phyloP scores from a whole-genome alignment of 2,329 filamentous ascomycete genomes.

The Talaromyces verruculosus region DNA sequence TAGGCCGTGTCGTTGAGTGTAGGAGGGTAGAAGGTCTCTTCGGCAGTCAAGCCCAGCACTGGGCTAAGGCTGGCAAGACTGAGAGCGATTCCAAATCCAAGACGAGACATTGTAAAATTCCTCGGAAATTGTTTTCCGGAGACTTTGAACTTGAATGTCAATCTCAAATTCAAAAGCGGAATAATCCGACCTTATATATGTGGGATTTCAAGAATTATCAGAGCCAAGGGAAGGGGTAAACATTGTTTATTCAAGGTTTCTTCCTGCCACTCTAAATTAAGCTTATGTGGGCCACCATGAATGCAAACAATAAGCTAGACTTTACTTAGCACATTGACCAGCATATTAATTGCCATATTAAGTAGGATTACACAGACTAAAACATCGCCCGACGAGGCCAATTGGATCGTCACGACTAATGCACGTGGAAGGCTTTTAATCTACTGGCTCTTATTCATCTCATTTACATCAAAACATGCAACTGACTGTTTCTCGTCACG shows the following conservation, averaged over 20 bases:
- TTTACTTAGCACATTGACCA: background rate
- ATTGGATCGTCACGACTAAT: conserved; percentile 7
- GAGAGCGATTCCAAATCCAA: conserved; percentile 13
- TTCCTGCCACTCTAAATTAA: background rate
- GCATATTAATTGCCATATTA: conserved; percentile 7
- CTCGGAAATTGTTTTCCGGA: background rate
- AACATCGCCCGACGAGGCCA: background rate
- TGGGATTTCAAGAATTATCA: background rate
- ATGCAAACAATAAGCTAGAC: background rate
- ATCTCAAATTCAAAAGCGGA: background rate
- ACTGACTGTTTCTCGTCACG: background rate
- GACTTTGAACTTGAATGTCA: background rate
- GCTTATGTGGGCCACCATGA: conserved; percentile 2
- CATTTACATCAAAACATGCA: background rate
- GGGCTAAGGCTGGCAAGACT: conserved; percentile 1
- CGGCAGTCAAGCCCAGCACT: conserved; percentile 19
- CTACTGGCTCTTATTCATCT: background rate
- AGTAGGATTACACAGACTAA: background rate
- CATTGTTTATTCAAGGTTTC: conserved; percentile 6
- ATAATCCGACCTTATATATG: conserved; percentile 7
- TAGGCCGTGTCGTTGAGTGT: conserved; percentile 39
- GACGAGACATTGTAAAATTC: conserved; percentile 2
- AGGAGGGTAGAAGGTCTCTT: conserved; percentile 38
- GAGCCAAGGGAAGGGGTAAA: background rate
- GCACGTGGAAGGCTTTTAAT: conserved; percentile 11